Evolutionary conservation across 2,329 filamentous ascomycete genomes (phyloP).

Genomic region (Tolypocladium pustulatum): DNA sequence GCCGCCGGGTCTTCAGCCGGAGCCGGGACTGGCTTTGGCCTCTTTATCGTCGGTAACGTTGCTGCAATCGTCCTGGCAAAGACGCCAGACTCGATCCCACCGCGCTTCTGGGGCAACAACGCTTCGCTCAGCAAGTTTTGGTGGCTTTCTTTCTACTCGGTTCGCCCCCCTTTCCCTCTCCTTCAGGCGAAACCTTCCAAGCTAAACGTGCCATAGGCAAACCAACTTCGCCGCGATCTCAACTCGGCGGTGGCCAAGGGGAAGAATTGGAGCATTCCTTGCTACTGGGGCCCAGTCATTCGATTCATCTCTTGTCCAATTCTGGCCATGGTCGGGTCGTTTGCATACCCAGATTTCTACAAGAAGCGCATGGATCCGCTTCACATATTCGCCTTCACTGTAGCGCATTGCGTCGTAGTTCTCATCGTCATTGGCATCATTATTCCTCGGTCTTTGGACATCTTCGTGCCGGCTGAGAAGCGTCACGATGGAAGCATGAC

Average conservation of each 20-base stretch:
- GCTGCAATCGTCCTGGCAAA: slow-evolving; percentile 24
- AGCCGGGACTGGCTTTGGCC: slow-evolving; percentile 35
- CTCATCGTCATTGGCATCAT: slow-evolving; percentile 31
- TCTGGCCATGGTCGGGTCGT: slow-evolving; percentile 34
- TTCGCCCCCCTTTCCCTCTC: neutral
- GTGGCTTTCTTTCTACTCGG: slow-evolving; percentile 15
- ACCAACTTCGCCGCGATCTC: slow-evolving; percentile 40
- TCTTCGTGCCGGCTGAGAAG: neutral
- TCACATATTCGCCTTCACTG: slow-evolving; percentile 28
- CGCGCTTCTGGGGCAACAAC: slow-evolving; percentile 30
- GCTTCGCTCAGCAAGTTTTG: slow-evolving; percentile 30
- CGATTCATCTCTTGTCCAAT: slow-evolving; percentile 34
- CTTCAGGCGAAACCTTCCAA: neutral
- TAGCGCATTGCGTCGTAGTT: slow-evolving; percentile 26
- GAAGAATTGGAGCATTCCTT: slow-evolving; percentile 41
- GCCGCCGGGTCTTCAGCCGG: slow-evolving; percentile 27
- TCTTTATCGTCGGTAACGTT: slow-evolving; percentile 29
- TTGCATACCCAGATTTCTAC: slow-evolving; percentile 33
- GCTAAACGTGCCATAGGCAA: slow-evolving; percentile 23
- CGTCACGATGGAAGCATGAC: neutral
- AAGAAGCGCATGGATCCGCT: slow-evolving; percentile 25
- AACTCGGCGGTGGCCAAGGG: slow-evolving; percentile 34
- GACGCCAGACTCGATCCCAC: slow-evolving; percentile 24
- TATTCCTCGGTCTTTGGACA: slow-evolving; percentile 19
- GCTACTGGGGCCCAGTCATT: slow-evolving; percentile 23